Evolutionary conservation across 352 stramenopile genomes (phyloP).

Genomic region (Phytophthora macrochlamydospora): DNA sequence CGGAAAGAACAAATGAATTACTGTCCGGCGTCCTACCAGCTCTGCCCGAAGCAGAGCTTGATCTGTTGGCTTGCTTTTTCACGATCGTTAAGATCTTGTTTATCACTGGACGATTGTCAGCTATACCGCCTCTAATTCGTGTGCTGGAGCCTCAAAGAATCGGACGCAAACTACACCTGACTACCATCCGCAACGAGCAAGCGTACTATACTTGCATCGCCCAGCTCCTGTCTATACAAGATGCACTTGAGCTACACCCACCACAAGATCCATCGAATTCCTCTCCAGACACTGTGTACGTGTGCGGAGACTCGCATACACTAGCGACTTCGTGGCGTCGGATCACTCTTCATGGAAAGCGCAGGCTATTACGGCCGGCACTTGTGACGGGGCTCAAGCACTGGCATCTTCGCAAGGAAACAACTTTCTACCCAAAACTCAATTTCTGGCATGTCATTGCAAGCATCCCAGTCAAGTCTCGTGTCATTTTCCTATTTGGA

Average conservation of each 20-base stretch:
- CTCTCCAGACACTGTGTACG: slow-evolving; percentile 55
- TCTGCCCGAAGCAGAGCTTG: slow-evolving; percentile 56
- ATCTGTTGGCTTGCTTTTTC: slow-evolving; percentile 84
- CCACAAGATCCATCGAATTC: background rate
- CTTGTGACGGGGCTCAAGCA: slow-evolving; percentile 94
- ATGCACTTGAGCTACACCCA: slow-evolving; percentile 12
- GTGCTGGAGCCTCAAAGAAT: slow-evolving; percentile 71
- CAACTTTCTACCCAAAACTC: slow-evolving; percentile 92
- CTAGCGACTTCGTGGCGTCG: slow-evolving; percentile 88
- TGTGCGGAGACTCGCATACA: slow-evolving; percentile 94
- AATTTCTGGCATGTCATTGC: slow-evolving; percentile 86
- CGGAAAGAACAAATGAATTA: background rate
- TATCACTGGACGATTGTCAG: slow-evolving; percentile 54
- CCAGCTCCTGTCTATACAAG: slow-evolving; percentile 71
- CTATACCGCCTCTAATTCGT: slow-evolving; percentile 56
- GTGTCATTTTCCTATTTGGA: slow-evolving; percentile 92
- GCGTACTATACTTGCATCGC: slow-evolving; percentile 90
- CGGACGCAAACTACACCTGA: slow-evolving; percentile 72
- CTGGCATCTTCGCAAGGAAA: slow-evolving; percentile 89
- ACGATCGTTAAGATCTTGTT: slow-evolving; percentile 89
- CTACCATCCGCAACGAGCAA: slow-evolving; percentile 84
- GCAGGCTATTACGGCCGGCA: slow-evolving; percentile 53
- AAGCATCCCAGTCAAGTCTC: slow-evolving; percentile 54
- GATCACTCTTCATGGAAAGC: slow-evolving; percentile 30
- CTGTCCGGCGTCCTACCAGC: too few species aligned